Conservation (phyloP, 805 yeast species). For the Ogataea populi-albae region DNA sequence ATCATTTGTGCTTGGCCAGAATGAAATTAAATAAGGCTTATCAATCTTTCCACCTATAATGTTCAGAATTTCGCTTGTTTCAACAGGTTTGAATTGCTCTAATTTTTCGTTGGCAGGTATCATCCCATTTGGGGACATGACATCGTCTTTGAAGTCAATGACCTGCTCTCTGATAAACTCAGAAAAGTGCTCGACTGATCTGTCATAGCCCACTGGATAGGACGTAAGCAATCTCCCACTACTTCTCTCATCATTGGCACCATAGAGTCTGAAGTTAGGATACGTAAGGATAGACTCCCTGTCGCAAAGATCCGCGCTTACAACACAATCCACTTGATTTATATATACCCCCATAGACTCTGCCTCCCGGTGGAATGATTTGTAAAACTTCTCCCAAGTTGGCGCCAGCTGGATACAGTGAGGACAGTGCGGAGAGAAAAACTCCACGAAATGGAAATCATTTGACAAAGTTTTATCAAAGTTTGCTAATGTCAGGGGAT, state of each 20-base stretch:
- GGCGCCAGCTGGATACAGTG: slow-evolving; percentile 85
- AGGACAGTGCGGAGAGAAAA: slow-evolving; percentile 83
- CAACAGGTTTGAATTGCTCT: slow-evolving; percentile 12
- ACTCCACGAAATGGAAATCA: slow-evolving; percentile 76
- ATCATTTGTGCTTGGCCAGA: slow-evolving; percentile 58
- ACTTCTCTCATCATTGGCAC: slow-evolving; percentile 45
- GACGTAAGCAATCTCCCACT: slow-evolving; percentile 38
- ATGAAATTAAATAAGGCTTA: slow-evolving; percentile 56
- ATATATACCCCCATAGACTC: slow-evolving; percentile 48
- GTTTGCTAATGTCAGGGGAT: slow-evolving; percentile 43
- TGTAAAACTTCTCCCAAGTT: slow-evolving; percentile 69
- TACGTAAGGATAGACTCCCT: slow-evolving; percentile 60
- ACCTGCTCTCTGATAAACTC: slow-evolving; percentile 54
- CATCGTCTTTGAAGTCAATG: slow-evolving; percentile 39
- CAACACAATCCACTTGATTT: slow-evolving; percentile 82
- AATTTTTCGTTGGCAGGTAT: too few species aligned
- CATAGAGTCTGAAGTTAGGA: slow-evolving; percentile 72
- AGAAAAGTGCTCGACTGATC: slow-evolving; percentile 48
- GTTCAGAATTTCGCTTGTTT: slow-evolving; percentile 42
- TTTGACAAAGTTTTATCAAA: slow-evolving; percentile 50
- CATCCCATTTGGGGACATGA: too few species aligned
- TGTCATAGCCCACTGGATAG: slow-evolving; percentile 45
- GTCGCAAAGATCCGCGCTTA: slow-evolving; percentile 80
- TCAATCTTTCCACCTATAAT: slow-evolving; percentile 49
- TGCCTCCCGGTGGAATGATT: slow-evolving; percentile 45